Evolutionary conservation across 148 eudicot genomes (phyloP), one percentile per base, ranked within the genome.

Genomic region (Selenicereus undatus): DNA sequence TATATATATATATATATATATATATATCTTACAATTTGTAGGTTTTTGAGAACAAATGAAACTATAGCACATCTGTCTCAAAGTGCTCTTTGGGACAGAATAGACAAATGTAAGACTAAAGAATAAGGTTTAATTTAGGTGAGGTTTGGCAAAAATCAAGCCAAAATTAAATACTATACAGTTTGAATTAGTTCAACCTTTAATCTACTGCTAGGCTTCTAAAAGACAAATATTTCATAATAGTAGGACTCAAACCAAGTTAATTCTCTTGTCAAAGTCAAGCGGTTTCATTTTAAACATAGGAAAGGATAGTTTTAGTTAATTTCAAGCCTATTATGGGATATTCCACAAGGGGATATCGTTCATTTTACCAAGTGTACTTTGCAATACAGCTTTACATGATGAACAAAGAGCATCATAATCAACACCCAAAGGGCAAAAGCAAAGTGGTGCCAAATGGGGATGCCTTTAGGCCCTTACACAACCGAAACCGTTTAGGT

Each of bases 401-500:
- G 43, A 7, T 39, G 8, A 7, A 36, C 1, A 48, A 3, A 48
- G 14, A 48, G 52, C 52, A 48, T 12, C 12, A 48, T 11, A 12
- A 48, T 48, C 52, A 48, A 10, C 52, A 48, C 12, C 13, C 52
- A 48, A 48, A 9, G 13, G 3, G 0, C 62, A 56, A 18, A 18
- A 56, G 62, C 62, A 56, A 56, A 56, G 14, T 11, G 62, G 62
- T 18, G 62, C 1, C 72, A 69, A 69, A 69, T 69, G 18, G 39
- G 22, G 72, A 29, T 21, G 72, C 18, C 42, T 13, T 48, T 48
- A 48, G 52, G 52, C 35, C 17, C 56, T 62, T 27, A 50, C 77
- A 16, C 62, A 74, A 74, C 77, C 62, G 32, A 74, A 50, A 50
- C 62, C 32, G 62, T 74, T 51, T 74, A 48, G 65, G 36, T 80